Evolutionary conservation across 75 land plant species (phyloP), one percentile per base, ranked within the genome.

Genomic region (Pseudotsuga menziesii): DNA sequence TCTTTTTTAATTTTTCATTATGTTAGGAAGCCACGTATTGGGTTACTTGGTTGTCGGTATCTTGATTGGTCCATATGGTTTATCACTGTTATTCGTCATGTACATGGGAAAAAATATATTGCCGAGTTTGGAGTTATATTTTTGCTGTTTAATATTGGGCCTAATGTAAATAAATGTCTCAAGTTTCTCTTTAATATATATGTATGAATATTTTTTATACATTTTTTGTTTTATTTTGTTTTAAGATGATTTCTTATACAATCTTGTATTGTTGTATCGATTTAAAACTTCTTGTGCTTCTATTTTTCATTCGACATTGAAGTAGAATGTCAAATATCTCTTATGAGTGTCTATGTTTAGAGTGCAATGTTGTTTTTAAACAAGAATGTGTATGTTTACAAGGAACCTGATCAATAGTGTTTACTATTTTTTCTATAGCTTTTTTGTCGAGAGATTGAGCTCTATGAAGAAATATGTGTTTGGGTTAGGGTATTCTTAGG

Each of bases 61-160:
- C 61, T 79, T 97, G 76, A 97, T 97, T 88, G 99, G 99, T 56
- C 99, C 99, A 11, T 90, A 92, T 83, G 88, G 98, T 56, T 82
- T 97, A 56, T 92, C 94, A 35, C n/a, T n/a, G 92, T 97, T 36
- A 97, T 97, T 66, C 93, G 91, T n/a, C 88, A 97, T 89, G 99
- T 97, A 14, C 99, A 97, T 85, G 99, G 93, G 39, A 97, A 98
- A 73, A 97, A 97, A 83, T 91, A 92, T 11, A 91, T 97, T 80
- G 99, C 98, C 56, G 99, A 97, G 82, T 97, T 97, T 91, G 99
- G 99, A 57, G 99, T 97, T 72, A 98, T 97, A 23, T 97, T 97
- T 73, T 80, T 97, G 72, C 83, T 97, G 19, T 97, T 97, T 78
- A 97, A 97, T 77, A 97, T 97, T 89, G 99, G 99, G 39, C 98